Evolutionary conservation across 306 rosid genomes (phyloP).

Genomic region (Hylodesmum podocarpum): DNA sequence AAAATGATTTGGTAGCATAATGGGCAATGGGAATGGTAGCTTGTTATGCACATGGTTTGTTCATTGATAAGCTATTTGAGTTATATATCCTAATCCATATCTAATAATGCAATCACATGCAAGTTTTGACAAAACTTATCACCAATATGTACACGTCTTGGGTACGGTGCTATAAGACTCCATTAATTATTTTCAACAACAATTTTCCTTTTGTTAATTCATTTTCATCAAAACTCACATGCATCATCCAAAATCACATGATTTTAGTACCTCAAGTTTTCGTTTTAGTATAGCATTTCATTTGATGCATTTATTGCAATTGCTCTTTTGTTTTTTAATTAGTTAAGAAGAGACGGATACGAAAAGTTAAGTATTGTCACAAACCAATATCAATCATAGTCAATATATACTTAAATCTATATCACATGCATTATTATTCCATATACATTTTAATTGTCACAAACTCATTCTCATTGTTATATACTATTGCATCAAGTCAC

Average conservation of each 20-base stretch:
- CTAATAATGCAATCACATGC: slow-evolving; percentile 41
- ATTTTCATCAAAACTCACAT: neutral
- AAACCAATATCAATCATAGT: neutral
- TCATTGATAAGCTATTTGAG: slow-evolving; percentile 23
- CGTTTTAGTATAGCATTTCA: neutral
- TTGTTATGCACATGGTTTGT: slow-evolving; percentile 40
- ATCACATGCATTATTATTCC: slow-evolving; percentile 17
- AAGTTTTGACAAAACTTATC: slow-evolving; percentile 29
- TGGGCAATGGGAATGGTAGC: neutral
- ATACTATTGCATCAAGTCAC: neutral
- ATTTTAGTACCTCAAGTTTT: neutral
- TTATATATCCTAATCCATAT: slow-evolving; percentile 13
- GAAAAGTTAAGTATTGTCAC: neutral
- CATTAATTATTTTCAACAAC: slow-evolving; percentile 25
- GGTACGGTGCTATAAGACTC: slow-evolving; percentile 32
- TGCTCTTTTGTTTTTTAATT: neutral
- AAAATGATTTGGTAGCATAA: neutral
- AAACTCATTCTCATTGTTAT: neutral
- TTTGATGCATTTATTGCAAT: slow-evolving; percentile 6
- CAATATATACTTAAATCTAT: neutral
- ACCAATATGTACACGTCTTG: neutral
- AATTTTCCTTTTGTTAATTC: neutral
- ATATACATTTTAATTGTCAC: neutral
- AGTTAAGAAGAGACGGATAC: neutral
- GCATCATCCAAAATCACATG: slow-evolving; percentile 2